These are phyloP conservation scores for Picea glauca DNA, from an alignment of 75 land plant genomes.

Conservation along the genomic window DNA sequence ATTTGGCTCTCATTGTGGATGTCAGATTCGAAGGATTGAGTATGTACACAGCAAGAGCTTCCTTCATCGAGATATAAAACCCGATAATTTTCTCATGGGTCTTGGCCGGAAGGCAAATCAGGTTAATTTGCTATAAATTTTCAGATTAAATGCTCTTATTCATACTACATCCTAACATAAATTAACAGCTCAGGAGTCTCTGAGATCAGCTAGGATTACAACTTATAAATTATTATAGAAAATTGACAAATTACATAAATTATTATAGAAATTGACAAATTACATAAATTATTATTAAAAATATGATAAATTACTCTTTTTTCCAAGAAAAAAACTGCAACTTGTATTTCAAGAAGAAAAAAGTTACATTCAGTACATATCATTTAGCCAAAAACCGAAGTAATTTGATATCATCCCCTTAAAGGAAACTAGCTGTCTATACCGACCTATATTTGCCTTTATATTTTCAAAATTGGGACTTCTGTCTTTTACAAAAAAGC, in stretches of 20 bases:
- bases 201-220: background rate
- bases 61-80: conserved; percentile 54
- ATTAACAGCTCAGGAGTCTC: background rate
- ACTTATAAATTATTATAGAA: background rate
- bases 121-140: conserved; percentile 17
- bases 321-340: too few species aligned
- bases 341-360: too few species aligned
- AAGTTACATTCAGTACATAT: too few species aligned
- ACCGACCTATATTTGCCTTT: too few species aligned
- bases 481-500: too few species aligned
- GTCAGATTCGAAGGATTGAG: conserved; percentile 48
- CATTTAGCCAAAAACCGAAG: too few species aligned
- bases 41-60: conserved; percentile 54
- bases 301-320: too few species aligned
- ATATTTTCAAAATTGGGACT: too few species aligned
- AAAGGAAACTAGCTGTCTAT: too few species aligned
- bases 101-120: conserved; percentile 62
- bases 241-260: background rate
- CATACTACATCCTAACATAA: background rate
- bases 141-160: background rate
- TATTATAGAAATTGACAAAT: background rate
- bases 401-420: too few species aligned
- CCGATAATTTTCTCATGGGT: conserved; percentile 58
- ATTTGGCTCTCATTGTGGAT: conserved; percentile 4
- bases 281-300: background rate